Evolutionary conservation across 2,329 filamentous ascomycete species (phyloP), one percentile per base, ranked within the genome.

Genomic region (Fusarium begoniae): DNA sequence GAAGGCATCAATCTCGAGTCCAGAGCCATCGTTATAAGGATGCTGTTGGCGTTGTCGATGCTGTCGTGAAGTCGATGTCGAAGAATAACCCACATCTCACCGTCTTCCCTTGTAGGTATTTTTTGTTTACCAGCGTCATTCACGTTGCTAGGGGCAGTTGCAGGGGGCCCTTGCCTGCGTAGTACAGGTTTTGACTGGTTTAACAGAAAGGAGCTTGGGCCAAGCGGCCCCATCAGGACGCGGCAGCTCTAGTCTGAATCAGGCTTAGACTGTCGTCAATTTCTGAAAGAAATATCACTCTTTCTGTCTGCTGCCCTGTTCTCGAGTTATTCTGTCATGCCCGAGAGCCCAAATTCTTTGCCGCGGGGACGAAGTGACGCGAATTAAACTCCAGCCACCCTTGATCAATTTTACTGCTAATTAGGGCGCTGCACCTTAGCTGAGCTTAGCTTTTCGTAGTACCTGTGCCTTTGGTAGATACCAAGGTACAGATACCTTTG

Each of bases 1-100:
- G 84, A 79, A 58, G 85, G 85, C 83, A 89, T 85, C 65, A 87
- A 79, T 77, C 85, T 83, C 62, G 82, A 79, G 67, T 86, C 83
- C 62, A 85, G 75, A 70, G 84, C 82, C 78, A 86, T 84, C 72
- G 78, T 83, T 72, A 79, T 75, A 71, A 86, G 75, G 67, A 81
- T 82, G 74, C 83, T 79, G 72, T 82, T 79, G 78, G 84, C 77
- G 73, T 83, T 79, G 74, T 81, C 69, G 76, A 86, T 78, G 66
- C 79, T 79, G 67, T 84, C 80, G 79, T 82, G 80, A 74, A 82
- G 82, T 77, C 85, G 83, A 68, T 80, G 80, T 66, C 82, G 82
- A 76, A 83, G 81, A 79, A 82, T 80, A 79, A 77, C 78, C 79
- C 78, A 84, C 83, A 84, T 84, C 74, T 70, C 51, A 57, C 55